These are phyloP conservation scores for Xeromyces bisporus DNA, from an alignment of 495 filamentous ascomycete genomes.

Conservation along the genomic window DNA sequence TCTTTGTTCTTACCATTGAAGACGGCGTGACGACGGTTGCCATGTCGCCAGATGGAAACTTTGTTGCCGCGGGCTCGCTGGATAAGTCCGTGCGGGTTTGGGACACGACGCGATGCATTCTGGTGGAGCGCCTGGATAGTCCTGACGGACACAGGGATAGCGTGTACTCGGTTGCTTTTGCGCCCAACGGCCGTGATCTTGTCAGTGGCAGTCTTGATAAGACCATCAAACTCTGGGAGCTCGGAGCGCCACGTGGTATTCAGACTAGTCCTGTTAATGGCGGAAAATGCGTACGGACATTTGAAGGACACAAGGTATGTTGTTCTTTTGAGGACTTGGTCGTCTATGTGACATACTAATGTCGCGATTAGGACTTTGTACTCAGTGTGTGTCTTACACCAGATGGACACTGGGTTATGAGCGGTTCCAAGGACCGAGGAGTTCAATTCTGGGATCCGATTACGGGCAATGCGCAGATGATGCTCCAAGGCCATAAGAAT, in stretches of 20 bases:
- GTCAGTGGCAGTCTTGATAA: slow-evolving; percentile 84
- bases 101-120: slow-evolving; percentile 65
- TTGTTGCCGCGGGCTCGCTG: slow-evolving; percentile 71
- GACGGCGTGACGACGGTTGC: slow-evolving; percentile 85
- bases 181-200: slow-evolving; percentile 70
- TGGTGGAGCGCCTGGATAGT: slow-evolving; percentile 71
- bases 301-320: slow-evolving; percentile 78
- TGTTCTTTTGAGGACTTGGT: slow-evolving; percentile 1
- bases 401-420: slow-evolving; percentile 78
- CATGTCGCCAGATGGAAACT: slow-evolving; percentile 76
- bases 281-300: slow-evolving; percentile 72
- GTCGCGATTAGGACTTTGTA: slow-evolving; percentile 59
- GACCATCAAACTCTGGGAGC: slow-evolving; percentile 93
- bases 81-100: slow-evolving; percentile 86
- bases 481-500: slow-evolving; percentile 89
- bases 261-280: slow-evolving; percentile 49
- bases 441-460: slow-evolving; percentile 89
- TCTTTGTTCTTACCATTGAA: slow-evolving; percentile 66
- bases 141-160: slow-evolving; percentile 79
- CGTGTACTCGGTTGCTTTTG: slow-evolving; percentile 86
- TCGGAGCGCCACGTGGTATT: slow-evolving; percentile 48
- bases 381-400: slow-evolving; percentile 78
- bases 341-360: slow-evolving; percentile 5
- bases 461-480: slow-evolving; percentile 74
- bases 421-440: slow-evolving; percentile 76